Conservation (phyloP, 2,329 filamentous ascomycete species). For the Alternaria hordeiaustralica region DNA sequence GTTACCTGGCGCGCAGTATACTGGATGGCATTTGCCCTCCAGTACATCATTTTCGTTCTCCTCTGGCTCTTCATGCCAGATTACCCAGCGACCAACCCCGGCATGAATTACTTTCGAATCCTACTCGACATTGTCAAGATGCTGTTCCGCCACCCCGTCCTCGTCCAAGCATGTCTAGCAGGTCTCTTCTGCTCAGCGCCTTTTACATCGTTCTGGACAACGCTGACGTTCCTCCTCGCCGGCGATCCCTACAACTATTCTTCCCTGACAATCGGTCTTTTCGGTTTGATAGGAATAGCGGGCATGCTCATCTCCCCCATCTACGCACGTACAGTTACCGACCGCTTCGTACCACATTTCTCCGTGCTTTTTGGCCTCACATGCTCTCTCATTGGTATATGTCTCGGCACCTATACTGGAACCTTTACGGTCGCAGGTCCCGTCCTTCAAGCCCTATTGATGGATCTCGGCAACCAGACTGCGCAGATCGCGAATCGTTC, state of each 20-base stretch:
- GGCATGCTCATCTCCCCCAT: conserved; percentile 72
- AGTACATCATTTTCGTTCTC: conserved; percentile 69
- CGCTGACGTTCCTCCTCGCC: conserved; percentile 78
- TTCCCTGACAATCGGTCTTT: conserved; percentile 74
- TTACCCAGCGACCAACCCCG: conserved; percentile 77
- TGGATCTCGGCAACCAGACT: conserved; percentile 76
- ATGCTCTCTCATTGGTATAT: conserved; percentile 66
- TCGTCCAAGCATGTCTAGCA: conserved; percentile 73
- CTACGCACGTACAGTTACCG: conserved; percentile 73
- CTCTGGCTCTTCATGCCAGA: conserved; percentile 80
- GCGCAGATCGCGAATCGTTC: conserved; percentile 75
- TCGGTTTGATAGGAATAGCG: conserved; percentile 77
- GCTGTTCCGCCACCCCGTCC: conserved; percentile 68
- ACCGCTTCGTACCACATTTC: conserved; percentile 71
- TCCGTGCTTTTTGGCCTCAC: conserved; percentile 68
- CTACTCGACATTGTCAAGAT: conserved; percentile 70
- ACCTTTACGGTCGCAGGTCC: conserved; percentile 72
- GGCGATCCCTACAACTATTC: conserved; percentile 72
- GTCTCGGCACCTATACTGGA: conserved; percentile 73
- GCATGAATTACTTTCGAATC: conserved; percentile 69
- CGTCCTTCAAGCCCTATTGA: conserved; percentile 71
- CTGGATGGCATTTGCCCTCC: conserved; percentile 76
- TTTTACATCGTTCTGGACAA: conserved; percentile 76
- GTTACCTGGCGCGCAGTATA: conserved; percentile 79
- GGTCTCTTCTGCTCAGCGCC: conserved; percentile 67